A percentile compares a stretch with the other conserved stretches of the same genome.
Evolutionary conservation across 2,329 filamentous ascomycete species (phyloP).

Genomic region (Aureobasidium zeae): DNA sequence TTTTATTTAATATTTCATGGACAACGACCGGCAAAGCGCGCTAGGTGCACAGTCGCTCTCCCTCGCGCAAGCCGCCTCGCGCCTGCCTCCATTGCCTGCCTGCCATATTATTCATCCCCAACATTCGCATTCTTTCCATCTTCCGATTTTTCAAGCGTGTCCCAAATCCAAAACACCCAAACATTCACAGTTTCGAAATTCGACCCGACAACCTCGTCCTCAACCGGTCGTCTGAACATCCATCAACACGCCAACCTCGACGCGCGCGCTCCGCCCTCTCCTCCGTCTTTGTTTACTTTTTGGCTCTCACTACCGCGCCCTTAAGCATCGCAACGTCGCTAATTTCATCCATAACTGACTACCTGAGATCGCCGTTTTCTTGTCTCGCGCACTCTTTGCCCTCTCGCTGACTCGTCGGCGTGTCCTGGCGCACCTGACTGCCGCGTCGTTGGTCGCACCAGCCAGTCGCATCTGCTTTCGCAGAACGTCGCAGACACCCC

Average conservation of each 20-base stretch:
- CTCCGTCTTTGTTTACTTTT: slow-evolving; percentile 16
- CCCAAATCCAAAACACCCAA: no score
- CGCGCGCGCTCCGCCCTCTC: background rate
- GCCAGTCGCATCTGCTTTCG: slow-evolving; percentile 11
- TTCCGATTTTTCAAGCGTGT: no score
- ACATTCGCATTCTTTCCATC: no score
- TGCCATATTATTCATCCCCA: no score
- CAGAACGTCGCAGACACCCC: slow-evolving; percentile 1
- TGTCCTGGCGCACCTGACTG: slow-evolving; percentile 10
- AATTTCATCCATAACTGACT: slow-evolving; percentile 10
- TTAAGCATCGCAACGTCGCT: slow-evolving; percentile 6
- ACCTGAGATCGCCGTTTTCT: slow-evolving; percentile 12
- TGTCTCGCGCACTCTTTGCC: background rate
- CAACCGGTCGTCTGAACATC: no score
- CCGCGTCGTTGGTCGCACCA: slow-evolving; percentile 6
- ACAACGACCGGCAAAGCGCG: no score
- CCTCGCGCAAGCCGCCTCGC: background rate
- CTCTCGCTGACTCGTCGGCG: background rate
- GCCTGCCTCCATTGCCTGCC: background rate
- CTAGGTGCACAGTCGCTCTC: slow-evolving; percentile 3
- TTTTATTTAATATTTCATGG: slow-evolving; percentile 1
- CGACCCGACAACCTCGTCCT: no score
- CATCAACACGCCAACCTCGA: background rate
- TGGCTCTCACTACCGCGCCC: background rate
- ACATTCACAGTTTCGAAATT: no score